Percentiles rank a stretch among this genome's conserved stretches.
Conservation (phyloP, 108 stramenopile species). For the Parmales sp. region DNA sequence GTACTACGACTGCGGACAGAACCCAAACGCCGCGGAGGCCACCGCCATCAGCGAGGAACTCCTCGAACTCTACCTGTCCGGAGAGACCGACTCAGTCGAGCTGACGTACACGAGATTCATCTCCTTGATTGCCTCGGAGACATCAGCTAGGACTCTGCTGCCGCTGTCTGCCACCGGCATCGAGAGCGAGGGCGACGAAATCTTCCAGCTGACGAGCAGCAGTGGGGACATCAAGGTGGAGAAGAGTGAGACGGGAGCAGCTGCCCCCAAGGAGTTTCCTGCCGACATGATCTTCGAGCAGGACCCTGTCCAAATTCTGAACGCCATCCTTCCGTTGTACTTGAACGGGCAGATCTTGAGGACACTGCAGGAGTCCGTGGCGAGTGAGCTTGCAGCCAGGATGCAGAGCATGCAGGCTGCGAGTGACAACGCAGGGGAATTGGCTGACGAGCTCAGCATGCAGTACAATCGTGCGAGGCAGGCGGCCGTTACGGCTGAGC, state of each 20-base stretch:
- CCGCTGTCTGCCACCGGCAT: conserved; percentile 89
- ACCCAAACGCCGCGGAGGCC: conserved; percentile 76
- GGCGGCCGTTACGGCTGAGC: conserved; percentile 84
- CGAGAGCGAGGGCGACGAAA: conserved; percentile 80
- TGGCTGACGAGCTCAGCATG: conserved; percentile 63
- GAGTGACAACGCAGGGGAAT: conserved; percentile 84
- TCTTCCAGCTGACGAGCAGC: conserved; percentile 82
- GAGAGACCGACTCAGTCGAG: conserved; percentile 86
- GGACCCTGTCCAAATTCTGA: conserved; percentile 90
- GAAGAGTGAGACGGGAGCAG: conserved; percentile 57
- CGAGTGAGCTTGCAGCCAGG: conserved; percentile 86
- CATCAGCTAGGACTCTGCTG: conserved; percentile 80
- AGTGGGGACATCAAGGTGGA: conserved; percentile 72
- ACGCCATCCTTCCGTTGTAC: conserved; percentile 90
- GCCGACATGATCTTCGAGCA: conserved; percentile 95
- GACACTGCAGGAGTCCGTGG: conserved; percentile 86
- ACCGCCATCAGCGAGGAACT: conserved; percentile 81
- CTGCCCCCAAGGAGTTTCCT: conserved; percentile 81
- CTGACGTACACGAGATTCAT: conserved; percentile 93
- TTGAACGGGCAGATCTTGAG: conserved; percentile 90
- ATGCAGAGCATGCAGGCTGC: conserved; percentile 95
- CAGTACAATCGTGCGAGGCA: conserved; percentile 92
- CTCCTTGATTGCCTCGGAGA: conserved; percentile 78
- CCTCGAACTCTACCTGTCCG: conserved; percentile 76
- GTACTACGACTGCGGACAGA: conserved; percentile 74